Percentiles rank a stretch among this genome's conserved stretches.
These are phyloP conservation scores for Diaporthe vexans DNA, from an alignment of 2,329 filamentous ascomycete genomes.

Conservation along the genomic window DNA sequence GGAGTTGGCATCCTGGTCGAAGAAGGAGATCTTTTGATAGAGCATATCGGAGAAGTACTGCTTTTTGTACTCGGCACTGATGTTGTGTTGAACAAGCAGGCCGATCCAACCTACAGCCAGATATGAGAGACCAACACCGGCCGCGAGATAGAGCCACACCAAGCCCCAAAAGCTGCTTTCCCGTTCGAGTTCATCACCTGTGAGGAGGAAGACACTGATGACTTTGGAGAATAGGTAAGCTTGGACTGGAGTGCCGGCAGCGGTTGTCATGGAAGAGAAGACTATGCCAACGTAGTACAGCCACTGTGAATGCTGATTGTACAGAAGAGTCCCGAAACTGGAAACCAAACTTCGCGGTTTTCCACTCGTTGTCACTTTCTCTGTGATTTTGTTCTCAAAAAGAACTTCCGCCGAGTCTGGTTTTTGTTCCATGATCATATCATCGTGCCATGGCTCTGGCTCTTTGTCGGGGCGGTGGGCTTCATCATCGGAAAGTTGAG, in stretches of 20 bases:
- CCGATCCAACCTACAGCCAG: constrained; percentile 58
- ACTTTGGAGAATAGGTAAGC: constrained; percentile 84
- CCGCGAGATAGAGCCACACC: constrained; percentile 87
- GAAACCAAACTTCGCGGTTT: constrained; percentile 5
- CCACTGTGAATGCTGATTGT: constrained; percentile 14
- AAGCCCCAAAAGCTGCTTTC: constrained; percentile 82
- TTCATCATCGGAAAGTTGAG: constrained; percentile 69
- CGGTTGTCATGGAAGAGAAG: constrained; percentile 43
- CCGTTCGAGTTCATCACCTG: constrained; percentile 50
- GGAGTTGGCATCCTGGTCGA: constrained; percentile 61
- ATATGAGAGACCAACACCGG: constrained; percentile 67
- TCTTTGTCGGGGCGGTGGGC: not conserved
- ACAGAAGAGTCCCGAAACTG: constrained; percentile 8
- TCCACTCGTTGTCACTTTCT: not conserved
- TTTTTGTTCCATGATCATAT: not conserved
- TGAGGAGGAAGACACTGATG: constrained; percentile 70
- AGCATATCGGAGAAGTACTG: constrained; percentile 73
- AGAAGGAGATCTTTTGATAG: constrained; percentile 70
- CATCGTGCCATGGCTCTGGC: not conserved
- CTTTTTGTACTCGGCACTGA: constrained; percentile 53
- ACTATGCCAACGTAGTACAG: not conserved
- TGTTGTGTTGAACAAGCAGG: constrained; percentile 4
- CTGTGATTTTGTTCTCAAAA: not conserved
- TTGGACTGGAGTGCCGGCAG: constrained; percentile 55
- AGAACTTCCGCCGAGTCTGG: not conserved